These are phyloP conservation scores for Clausena lansium DNA, from an alignment of 345 rosid genomes.

Conservation along the genomic window DNA sequence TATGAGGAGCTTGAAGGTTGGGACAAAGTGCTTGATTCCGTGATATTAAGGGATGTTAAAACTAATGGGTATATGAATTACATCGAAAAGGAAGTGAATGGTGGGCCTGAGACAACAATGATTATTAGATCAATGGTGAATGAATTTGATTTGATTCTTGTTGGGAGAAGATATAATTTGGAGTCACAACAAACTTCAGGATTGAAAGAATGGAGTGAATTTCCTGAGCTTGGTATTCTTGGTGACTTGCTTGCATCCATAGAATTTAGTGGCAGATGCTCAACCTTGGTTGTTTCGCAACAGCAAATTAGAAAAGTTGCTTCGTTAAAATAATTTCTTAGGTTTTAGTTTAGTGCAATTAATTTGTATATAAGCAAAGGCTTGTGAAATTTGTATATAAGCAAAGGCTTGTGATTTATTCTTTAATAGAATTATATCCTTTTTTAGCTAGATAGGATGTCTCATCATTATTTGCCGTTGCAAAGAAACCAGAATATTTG, in stretches of 20 bases:
- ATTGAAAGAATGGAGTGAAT: conserved; percentile 57
- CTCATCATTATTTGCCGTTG: no score
- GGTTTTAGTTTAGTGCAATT: not conserved
- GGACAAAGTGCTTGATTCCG: conserved; percentile 37
- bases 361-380: no score
- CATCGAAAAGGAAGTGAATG: conserved; percentile 26
- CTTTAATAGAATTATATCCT: not conserved
- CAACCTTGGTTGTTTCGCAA: not conserved
- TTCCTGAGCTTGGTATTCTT: conserved; percentile 57
- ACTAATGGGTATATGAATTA: conserved; percentile 13
- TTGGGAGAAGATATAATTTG: conserved; percentile 46
- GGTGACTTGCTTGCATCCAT: not conserved
- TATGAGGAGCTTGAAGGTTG: conserved; percentile 17
- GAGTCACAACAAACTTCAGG: conserved; percentile 37
- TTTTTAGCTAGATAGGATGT: no score
- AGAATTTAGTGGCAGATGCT: not conserved
- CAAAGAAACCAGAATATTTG: no score
- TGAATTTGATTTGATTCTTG: conserved; percentile 41
- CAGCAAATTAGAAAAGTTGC: not conserved
- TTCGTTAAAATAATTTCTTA: not conserved
- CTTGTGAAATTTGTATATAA: no score
- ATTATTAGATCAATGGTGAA: conserved; percentile 31
- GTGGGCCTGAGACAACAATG: conserved; percentile 39
- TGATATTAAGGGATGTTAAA: conserved; percentile 31
- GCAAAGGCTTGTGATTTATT: no score